Evolutionary conservation across 163 green algal genomes (phyloP), one percentile per base, ranked within the genome.

Genomic region (Volvox carteri): DNA sequence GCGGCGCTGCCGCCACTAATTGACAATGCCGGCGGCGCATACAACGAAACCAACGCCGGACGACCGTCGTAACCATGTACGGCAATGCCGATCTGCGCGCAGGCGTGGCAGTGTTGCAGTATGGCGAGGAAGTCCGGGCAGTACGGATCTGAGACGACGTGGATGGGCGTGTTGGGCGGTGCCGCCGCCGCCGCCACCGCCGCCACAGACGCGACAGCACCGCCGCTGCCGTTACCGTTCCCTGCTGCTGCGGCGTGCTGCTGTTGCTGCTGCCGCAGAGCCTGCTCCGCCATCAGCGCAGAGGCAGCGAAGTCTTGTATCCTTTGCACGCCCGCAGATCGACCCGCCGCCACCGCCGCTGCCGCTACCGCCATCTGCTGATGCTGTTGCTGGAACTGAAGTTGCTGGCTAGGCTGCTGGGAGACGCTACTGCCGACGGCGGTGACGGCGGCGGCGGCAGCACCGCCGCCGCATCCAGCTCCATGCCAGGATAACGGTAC

Each of bases 91-190:
- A 88, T 44, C 35, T 88, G 83, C 14, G 67, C 21, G 35, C 83
- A 88, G 0, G 83, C 48, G 25, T 62, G 50, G 68, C 68, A 81
- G 68, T 88, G 83, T 67, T 88, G 83, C 50, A 88, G 50, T 1
- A 88, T 37, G 11, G 83, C 56, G 12, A 88, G 39, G 50, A 83
- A 88, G 50, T 73, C 67, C 0, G 83, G 8, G 1, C 67, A 88
- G 50, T 88, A 81, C 11, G 83, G 83, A 41, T 88, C 68, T 12
- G 83, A 41, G 11, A 81, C 12, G 1, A 87, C 33, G 37, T 87
- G 81, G 3, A 86, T 30, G 23, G 67, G 2, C 4, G 33, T 68
- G 30, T 21, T 7, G 0, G 62, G 74, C 28, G 9, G 44, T 9
- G 19, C 5, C 23, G 25, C 1, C 39, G 25, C 21, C 23, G 28